Evolutionary conservation across 805 yeast species (phyloP).

Genomic region (Saccharomycopsis sp.): DNA sequence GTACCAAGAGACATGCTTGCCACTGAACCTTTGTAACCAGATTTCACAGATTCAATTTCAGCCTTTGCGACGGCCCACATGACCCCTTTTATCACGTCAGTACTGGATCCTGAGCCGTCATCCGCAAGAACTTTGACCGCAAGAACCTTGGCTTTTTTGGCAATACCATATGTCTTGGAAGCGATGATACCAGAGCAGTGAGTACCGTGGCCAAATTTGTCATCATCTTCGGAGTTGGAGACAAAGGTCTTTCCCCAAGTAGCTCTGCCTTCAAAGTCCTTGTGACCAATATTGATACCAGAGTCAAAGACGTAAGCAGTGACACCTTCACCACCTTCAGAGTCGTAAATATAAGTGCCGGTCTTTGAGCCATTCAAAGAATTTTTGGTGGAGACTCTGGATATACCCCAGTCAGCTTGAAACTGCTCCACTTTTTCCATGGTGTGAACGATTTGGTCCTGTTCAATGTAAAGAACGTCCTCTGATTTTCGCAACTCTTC

Average conservation of each 20-base stretch:
- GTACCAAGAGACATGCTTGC: slow-evolving; percentile 60
- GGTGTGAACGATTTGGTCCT: slow-evolving; percentile 41
- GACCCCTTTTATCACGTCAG: slow-evolving; percentile 65
- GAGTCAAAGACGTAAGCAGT: slow-evolving; percentile 49
- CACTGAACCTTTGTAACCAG: slow-evolving; percentile 49
- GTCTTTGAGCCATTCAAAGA: slow-evolving; percentile 47
- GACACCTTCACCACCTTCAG: slow-evolving; percentile 52
- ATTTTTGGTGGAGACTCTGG: slow-evolving; percentile 57
- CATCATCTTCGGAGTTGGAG: slow-evolving; percentile 34
- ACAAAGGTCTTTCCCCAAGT: slow-evolving; percentile 50
- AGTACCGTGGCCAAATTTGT: slow-evolving; percentile 57
- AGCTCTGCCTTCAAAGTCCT: slow-evolving; percentile 53
- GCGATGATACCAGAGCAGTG: slow-evolving; percentile 63
- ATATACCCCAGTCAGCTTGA: slow-evolving; percentile 69
- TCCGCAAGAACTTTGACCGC: slow-evolving; percentile 54
- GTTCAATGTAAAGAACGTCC: slow-evolving; percentile 54
- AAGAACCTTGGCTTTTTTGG: slow-evolving; percentile 47
- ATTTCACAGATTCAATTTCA: slow-evolving; percentile 35
- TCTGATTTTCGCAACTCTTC: slow-evolving; percentile 63
- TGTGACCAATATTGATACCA: slow-evolving; percentile 44
- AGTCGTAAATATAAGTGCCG: slow-evolving; percentile 44
- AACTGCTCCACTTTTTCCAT: slow-evolving; percentile 35
- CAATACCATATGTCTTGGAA: slow-evolving; percentile 48
- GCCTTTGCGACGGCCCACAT: slow-evolving; percentile 66
- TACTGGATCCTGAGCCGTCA: slow-evolving; percentile 50